Evolutionary conservation across 2,329 filamentous ascomycete species (phyloP).

Genomic region (Pyricularia pennisetigena): DNA sequence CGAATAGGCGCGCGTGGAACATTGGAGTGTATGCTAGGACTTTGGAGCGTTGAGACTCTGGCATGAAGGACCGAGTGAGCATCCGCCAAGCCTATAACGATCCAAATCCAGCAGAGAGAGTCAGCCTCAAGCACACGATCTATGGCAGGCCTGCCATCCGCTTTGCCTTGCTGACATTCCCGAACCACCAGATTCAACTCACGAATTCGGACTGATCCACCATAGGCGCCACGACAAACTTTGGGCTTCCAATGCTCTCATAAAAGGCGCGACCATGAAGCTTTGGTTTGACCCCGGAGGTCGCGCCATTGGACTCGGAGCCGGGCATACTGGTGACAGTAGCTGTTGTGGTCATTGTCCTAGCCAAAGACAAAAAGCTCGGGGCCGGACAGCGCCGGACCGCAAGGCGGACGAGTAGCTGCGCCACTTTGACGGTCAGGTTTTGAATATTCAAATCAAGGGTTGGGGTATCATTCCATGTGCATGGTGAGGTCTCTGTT

Average conservation of each 20-base stretch:
- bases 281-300: slow-evolving; percentile 33
- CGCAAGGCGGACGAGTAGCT: neutral
- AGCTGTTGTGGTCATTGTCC: slow-evolving; percentile 6
- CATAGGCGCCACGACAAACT: slow-evolving; percentile 89
- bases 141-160: neutral
- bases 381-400: slow-evolving; percentile 10
- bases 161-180: neutral
- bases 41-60: slow-evolving; percentile 49
- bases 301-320: slow-evolving; percentile 4
- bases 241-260: slow-evolving; percentile 86
- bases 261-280: slow-evolving; percentile 85
- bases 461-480: neutral
- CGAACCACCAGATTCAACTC: slow-evolving; percentile 23
- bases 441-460: neutral
- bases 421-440: slow-evolving; percentile 1
- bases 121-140: neutral
- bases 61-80: slow-evolving; percentile 86
- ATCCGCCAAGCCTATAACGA: slow-evolving; percentile 77
- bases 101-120: slow-evolving; percentile 2
- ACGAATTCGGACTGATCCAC: slow-evolving; percentile 98
- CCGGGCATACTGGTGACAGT: slow-evolving; percentile 3
- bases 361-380: neutral
- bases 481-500: neutral
- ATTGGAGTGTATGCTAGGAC: slow-evolving; percentile 91
- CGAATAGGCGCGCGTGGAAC: slow-evolving; percentile 87